phyloP scores from a whole-genome alignment of 2,329 filamentous ascomycete genomes.

The Metarhizium rileyi region DNA sequence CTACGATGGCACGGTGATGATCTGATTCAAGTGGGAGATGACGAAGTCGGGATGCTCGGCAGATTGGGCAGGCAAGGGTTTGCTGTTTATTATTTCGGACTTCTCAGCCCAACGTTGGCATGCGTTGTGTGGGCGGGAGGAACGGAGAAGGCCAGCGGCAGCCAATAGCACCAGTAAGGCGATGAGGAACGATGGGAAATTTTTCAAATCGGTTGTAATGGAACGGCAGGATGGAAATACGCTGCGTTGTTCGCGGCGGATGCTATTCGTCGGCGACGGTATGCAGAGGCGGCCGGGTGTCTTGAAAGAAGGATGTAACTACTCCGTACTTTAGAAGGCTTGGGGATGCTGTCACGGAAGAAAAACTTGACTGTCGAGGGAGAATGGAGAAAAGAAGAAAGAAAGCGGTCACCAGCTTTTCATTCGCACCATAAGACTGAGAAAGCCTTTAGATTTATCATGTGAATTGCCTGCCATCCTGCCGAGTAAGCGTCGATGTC shows the following conservation, averaged over 20 bases:
- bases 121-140: neutral
- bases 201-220: too few relatives aligned
- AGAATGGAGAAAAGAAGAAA: too few relatives aligned
- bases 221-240: neutral
- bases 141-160: neutral
- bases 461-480: too few relatives aligned
- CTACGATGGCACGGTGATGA: neutral
- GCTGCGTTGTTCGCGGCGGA: neutral
- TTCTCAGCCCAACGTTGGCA: slow-evolving; percentile 4
- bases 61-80: neutral
- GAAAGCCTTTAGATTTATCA: too few relatives aligned
- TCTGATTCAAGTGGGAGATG: neutral
- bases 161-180: neutral
- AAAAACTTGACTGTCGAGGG: too few relatives aligned
- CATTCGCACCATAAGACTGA: too few relatives aligned
- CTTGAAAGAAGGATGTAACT: neutral
- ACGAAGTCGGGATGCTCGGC: neutral
- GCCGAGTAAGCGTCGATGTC: too few relatives aligned
- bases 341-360: too few relatives aligned
- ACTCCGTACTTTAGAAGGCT: too few relatives aligned
- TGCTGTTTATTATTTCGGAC: neutral
- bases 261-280: neutral
- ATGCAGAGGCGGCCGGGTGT: slow-evolving; percentile 2
- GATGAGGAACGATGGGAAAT: neutral
- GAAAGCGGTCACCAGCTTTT: too few relatives aligned